Base-by-base conservation (phyloP, 495 filamentous ascomycete species). In the Penicillium maclennaniae region DNA sequence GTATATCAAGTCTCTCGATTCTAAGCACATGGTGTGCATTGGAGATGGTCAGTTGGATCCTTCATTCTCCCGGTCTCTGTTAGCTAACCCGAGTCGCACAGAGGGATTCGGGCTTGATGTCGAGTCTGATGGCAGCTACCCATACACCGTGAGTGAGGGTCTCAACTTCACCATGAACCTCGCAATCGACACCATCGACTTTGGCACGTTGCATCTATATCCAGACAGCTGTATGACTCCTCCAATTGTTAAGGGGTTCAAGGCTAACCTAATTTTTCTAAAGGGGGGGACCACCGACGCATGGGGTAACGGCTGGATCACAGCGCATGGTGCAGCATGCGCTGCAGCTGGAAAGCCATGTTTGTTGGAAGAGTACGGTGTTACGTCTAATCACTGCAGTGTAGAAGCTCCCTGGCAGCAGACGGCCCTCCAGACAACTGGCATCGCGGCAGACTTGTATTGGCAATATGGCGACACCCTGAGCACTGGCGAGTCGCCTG, bases 311-410 rank as follows among this genome's bases (percentile, higher is more conserved):
- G 69, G 72, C 43, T 88, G 85, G 85, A 75, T 88, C 52, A 67
- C 66, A 4, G 76, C 84, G 45, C 85, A 89, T 52, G 82, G 78
- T 2, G 72, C 67, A 0, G 73, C 79, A 1, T 83, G 81, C 49
- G 67, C 68, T 31, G 76, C 74, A 9, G 77, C 74, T 8, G 77
- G 77, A 19, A 88, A 88, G 67, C 84, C 86, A 0, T 85, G 86
- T 39, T 71, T 88, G 19, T 76, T 85, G 45, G 86, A 89, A 56
- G 86, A 88, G 62, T 88, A 88, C 55, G 83, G 84, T 53, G 60
- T 78, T 38, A 74, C 68, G 3, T 71, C 58, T 42, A 54, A 68
- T 53, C 74, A 64, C 46, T 78, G 59, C 63, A 63, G 34, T 54
- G 67, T 83, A 6, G 68, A 82, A 59, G 68, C 69, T 10, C 69